Percentiles rank a stretch among this genome's conserved stretches.
Conservation (phyloP, 495 filamentous ascomycete species). For the Barbatosphaeria neglecta region DNA sequence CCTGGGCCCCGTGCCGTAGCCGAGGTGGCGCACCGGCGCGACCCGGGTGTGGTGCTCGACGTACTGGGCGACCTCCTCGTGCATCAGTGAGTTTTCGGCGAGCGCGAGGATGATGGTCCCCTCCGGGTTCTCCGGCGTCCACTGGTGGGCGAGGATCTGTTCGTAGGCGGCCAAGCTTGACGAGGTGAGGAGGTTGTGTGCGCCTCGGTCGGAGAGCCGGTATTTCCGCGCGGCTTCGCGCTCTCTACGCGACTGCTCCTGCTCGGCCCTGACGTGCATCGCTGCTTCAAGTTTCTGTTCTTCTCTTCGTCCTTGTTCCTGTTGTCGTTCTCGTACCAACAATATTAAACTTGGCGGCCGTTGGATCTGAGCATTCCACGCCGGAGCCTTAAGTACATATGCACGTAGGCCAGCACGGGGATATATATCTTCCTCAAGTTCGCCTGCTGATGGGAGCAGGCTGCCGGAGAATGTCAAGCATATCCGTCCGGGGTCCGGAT, state of each 20-base stretch:
- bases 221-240: background rate
- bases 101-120: constrained; percentile 9
- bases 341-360: too few relatives aligned
- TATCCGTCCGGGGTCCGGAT: too few relatives aligned
- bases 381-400: too few relatives aligned
- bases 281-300: background rate
- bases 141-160: constrained; percentile 6
- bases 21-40: constrained; percentile 12
- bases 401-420: too few relatives aligned
- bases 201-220: constrained; percentile 3
- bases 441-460: too few relatives aligned
- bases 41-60: constrained; percentile 8
- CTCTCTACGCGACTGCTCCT: too few relatives aligned
- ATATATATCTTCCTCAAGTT: too few relatives aligned
- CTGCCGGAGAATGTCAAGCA: too few relatives aligned
- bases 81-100: constrained; percentile 14
- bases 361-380: too few relatives aligned
- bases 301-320: background rate
- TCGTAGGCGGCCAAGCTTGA: constrained; percentile 4
- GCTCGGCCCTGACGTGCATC: background rate
- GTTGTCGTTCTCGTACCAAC: too few relatives aligned
- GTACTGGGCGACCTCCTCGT: constrained; percentile 5
- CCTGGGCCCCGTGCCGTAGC: constrained; percentile 15
- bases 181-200: constrained; percentile 2
- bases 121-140: constrained; percentile 6